Percentiles rank a stretch among this genome's conserved stretches.
phyloP scores from a whole-genome alignment of 2,329 filamentous ascomycete genomes.

The Graphiopsis chlorocephala region DNA sequence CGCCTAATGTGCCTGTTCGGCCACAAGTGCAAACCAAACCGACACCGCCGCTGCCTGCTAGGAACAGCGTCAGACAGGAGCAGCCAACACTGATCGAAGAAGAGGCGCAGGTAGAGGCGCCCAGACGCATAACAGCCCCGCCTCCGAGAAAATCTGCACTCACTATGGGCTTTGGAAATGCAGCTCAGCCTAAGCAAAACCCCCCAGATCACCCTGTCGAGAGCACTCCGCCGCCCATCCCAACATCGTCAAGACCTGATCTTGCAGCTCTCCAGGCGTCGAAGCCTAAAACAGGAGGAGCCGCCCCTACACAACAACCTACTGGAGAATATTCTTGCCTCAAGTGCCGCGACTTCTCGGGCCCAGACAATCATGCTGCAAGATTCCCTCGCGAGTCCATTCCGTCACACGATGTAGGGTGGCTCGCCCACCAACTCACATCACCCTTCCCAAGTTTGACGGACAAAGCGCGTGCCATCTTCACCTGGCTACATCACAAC shows the following conservation, averaged over 20 bases:
- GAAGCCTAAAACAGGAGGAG: conserved; percentile 41
- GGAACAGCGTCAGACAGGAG: conserved; percentile 5
- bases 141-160: conserved; percentile 29
- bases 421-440: conserved; percentile 76
- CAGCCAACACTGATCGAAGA: background rate
- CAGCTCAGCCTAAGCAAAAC: conserved; percentile 15
- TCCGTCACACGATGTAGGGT: conserved; percentile 64
- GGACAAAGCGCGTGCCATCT: conserved; percentile 89
- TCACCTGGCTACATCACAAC: conserved; percentile 95
- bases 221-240: conserved; percentile 50
- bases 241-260: conserved; percentile 56
- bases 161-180: conserved; percentile 27
- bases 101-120: conserved; percentile 3
- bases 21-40: conserved; percentile 10
- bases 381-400: conserved; percentile 71
- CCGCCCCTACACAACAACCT: conserved; percentile 14
- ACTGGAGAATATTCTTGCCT: conserved; percentile 57
- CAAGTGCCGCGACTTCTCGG: conserved; percentile 83
- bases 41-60: conserved; percentile 5
- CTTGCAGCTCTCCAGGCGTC: conserved; percentile 55
- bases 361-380: conserved; percentile 72
- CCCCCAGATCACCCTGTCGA: conserved; percentile 18
- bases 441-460: conserved; percentile 79
- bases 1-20: conserved; percentile 14
- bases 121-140: conserved; percentile 22